phyloP scores from a whole-genome alignment of 1,139 yeast species.

The Taphrina communis region DNA sequence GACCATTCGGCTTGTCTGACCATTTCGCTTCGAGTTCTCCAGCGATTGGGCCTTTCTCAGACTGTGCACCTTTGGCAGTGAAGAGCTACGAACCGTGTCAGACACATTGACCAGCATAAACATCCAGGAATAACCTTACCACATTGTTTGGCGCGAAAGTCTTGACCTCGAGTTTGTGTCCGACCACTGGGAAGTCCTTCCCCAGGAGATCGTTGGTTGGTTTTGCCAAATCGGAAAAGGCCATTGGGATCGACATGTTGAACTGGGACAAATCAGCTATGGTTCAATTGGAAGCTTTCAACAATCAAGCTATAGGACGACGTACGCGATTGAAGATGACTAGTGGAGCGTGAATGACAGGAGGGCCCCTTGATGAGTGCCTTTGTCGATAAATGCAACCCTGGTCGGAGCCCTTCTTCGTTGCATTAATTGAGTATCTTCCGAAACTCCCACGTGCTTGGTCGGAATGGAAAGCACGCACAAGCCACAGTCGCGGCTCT shows the following conservation, averaged over 20 bases:
- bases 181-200: conserved; percentile 86
- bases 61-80: conserved; percentile 91
- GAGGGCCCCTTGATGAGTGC: neutral
- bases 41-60: conserved; percentile 75
- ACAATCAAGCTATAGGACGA: neutral
- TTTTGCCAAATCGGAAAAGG: conserved; percentile 71
- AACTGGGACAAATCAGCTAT: neutral
- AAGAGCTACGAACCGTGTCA: conserved; percentile 53
- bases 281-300: neutral
- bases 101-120: neutral
- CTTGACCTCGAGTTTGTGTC: conserved; percentile 86
- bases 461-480: conserved; percentile 8
- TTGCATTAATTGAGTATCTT: conserved; percentile 1
- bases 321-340: conserved; percentile 7
- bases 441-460: conserved; percentile 10
- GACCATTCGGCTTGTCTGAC: conserved; percentile 90
- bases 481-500: neutral
- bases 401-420: neutral
- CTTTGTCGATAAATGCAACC: conserved; percentile 2
- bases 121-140: conserved; percentile 34
- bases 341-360: neutral
- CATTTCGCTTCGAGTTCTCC: conserved; percentile 92
- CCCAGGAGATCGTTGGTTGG: conserved; percentile 85
- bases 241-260: conserved; percentile 38
- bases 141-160: conserved; percentile 97